phyloP scores from a whole-genome alignment of 805 yeast genomes.

The Wickerhamomyces queroliae region DNA sequence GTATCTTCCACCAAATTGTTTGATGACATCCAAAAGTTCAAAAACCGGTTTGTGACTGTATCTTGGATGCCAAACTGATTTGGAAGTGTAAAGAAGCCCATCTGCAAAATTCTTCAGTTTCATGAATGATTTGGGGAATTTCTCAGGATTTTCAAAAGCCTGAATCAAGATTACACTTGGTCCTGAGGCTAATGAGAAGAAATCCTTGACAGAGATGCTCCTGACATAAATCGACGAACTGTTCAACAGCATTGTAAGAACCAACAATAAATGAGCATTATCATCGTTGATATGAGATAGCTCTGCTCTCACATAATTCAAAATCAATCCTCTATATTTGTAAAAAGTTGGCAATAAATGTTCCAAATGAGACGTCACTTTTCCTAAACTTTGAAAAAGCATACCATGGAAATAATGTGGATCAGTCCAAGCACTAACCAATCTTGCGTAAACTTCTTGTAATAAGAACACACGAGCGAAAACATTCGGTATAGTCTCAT shows the following conservation, averaged over 20 bases:
- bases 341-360: constrained; percentile 6
- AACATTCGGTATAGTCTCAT: constrained; percentile 1
- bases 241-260: constrained; percentile 5
- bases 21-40: constrained; percentile 13
- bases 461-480: constrained; percentile 1
- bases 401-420: constrained; percentile 7
- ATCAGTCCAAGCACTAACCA: background rate
- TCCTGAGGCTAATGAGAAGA: constrained; percentile 14
- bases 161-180: constrained; percentile 12
- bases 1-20: constrained; percentile 13
- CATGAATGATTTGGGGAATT: constrained; percentile 9
- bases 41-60: constrained; percentile 12
- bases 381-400: constrained; percentile 12
- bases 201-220: constrained; percentile 8
- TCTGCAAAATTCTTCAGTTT: constrained; percentile 13
- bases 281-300: constrained; percentile 10
- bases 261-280: constrained; percentile 8
- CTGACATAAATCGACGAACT: constrained; percentile 9
- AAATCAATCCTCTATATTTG: constrained; percentile 10
- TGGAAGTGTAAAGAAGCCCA: constrained; percentile 12
- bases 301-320: constrained; percentile 4
- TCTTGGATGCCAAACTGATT: constrained; percentile 15
- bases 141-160: constrained; percentile 10
- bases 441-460: constrained; percentile 4
- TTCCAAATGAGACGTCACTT: constrained; percentile 3